These are phyloP conservation scores for Austroboletus eburneus DNA, from an alignment of 768 basidiomycete genomes.

Conservation along the genomic window DNA sequence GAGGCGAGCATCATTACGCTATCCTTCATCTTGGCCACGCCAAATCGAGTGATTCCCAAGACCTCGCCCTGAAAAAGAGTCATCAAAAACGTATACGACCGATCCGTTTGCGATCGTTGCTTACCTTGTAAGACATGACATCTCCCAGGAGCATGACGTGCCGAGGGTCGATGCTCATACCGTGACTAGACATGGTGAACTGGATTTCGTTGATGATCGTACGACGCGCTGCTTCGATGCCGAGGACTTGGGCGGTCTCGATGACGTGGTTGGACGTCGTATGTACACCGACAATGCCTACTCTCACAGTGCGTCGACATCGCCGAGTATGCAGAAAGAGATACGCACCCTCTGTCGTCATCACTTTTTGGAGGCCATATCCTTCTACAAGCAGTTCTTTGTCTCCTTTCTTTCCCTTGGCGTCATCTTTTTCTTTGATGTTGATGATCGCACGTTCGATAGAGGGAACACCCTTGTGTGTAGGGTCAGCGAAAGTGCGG, in stretches of 20 bases:
- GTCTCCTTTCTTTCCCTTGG: constrained; percentile 76
- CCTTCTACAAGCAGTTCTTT: constrained; percentile 96
- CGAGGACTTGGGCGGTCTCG: constrained; percentile 91
- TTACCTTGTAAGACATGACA: constrained; percentile 96
- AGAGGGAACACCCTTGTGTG: constrained; percentile 68
- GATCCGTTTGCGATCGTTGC: no score
- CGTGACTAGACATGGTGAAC: constrained; percentile 95
- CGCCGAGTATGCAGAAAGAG: neutral
- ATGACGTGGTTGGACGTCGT: constrained; percentile 98
- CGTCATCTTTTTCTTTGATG: constrained; percentile 84
- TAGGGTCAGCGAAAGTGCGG: neutral
- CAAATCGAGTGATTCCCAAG: constrained; percentile 96
- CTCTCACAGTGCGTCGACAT: neutral
- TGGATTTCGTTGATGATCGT: constrained; percentile 98
- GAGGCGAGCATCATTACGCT: constrained; percentile 98
- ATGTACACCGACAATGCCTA: constrained; percentile 88
- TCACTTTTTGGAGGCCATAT: constrained; percentile 93
- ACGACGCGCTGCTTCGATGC: constrained; percentile 91
- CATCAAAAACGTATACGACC: no score
- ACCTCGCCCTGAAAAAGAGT: constrained; percentile 76
- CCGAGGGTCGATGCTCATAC: constrained; percentile 97
- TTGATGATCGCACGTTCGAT: constrained; percentile 95
- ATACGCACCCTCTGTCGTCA: constrained; percentile 86
- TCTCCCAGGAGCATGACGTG: constrained; percentile 98
- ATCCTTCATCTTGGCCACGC: constrained; percentile 99